phyloP scores from a whole-genome alignment of 2,329 filamentous ascomycete species.

The Simplicillium aogashimaense region DNA sequence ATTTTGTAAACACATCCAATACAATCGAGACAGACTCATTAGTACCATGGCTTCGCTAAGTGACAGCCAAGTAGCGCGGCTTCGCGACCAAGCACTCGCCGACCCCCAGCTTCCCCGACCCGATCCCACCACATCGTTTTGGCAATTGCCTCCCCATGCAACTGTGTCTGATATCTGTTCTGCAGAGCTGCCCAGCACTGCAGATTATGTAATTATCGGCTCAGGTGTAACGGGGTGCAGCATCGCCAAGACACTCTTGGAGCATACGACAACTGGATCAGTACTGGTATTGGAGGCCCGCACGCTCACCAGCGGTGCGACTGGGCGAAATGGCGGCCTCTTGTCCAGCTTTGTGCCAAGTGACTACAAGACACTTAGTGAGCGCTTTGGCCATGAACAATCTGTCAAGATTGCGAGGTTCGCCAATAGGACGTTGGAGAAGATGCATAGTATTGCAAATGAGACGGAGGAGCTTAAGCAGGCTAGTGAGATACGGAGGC shows the following conservation, averaged over 20 bases:
- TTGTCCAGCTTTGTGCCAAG: constrained; percentile 23
- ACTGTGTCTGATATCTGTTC: constrained; percentile 13
- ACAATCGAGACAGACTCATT: too few relatives aligned
- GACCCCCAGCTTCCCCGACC: constrained; percentile 15
- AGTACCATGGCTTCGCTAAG: too few relatives aligned
- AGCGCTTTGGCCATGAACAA: constrained; percentile 17
- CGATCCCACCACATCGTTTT: constrained; percentile 14
- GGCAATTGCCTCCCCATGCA: constrained; percentile 16
- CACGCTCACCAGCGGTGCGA: constrained; percentile 17
- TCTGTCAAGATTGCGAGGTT: constrained; percentile 33
- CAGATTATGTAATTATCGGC: constrained; percentile 17
- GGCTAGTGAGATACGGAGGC: constrained; percentile 10
- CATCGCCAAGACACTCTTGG: constrained; percentile 14
- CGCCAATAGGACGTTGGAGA: constrained; percentile 25
- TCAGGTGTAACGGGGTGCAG: constrained; percentile 20
- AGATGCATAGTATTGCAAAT: constrained; percentile 9
- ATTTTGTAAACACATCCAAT: too few relatives aligned
- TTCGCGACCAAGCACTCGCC: not conserved
- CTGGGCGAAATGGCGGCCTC: constrained; percentile 19
- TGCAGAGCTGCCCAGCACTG: constrained; percentile 6
- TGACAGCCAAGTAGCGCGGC: too few relatives aligned
- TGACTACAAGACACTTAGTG: constrained; percentile 21
- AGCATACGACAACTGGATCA: constrained; percentile 5
- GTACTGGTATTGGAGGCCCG: constrained; percentile 17
- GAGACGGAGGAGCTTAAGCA: constrained; percentile 8